phyloP scores from a whole-genome alignment of 345 rosid species.

The Ailanthus altissimus region DNA sequence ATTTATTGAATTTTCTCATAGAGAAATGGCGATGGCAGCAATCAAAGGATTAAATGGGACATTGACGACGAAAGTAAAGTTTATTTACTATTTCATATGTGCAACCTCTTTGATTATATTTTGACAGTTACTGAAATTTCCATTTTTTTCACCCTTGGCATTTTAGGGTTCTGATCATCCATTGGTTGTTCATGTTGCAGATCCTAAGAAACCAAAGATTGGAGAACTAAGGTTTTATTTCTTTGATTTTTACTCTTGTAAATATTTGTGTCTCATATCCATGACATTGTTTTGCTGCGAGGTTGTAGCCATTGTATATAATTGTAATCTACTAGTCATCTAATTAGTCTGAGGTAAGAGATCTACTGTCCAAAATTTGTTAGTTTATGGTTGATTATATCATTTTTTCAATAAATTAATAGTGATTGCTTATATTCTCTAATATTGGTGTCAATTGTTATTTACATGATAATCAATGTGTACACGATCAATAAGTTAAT shows the following conservation, averaged over 20 bases:
- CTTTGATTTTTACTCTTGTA: slow-evolving; percentile 14
- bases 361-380: not conserved
- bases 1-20: slow-evolving; percentile 69
- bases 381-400: not conserved
- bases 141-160: slow-evolving; percentile 16
- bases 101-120: slow-evolving; percentile 12
- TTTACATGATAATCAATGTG: not conserved
- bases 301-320: slow-evolving; percentile 5
- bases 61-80: slow-evolving; percentile 72
- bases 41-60: slow-evolving; percentile 71
- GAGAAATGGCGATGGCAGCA: slow-evolving; percentile 86
- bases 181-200: slow-evolving; percentile 72
- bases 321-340: not conserved
- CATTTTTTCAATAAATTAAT: not conserved
- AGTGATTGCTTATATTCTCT: slow-evolving; percentile 10
- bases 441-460: not conserved
- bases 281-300: not conserved
- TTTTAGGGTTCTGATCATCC: slow-evolving; percentile 87
- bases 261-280: not conserved
- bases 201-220: slow-evolving; percentile 66
- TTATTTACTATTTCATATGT: slow-evolving; percentile 18
- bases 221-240: slow-evolving; percentile 69
- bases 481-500: slow-evolving; percentile 3
- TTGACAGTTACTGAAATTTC: slow-evolving; percentile 17
- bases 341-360: not conserved